Base-by-base conservation (phyloP, 2,329 filamentous ascomycete species). In the Lecanicillium sp. region DNA sequence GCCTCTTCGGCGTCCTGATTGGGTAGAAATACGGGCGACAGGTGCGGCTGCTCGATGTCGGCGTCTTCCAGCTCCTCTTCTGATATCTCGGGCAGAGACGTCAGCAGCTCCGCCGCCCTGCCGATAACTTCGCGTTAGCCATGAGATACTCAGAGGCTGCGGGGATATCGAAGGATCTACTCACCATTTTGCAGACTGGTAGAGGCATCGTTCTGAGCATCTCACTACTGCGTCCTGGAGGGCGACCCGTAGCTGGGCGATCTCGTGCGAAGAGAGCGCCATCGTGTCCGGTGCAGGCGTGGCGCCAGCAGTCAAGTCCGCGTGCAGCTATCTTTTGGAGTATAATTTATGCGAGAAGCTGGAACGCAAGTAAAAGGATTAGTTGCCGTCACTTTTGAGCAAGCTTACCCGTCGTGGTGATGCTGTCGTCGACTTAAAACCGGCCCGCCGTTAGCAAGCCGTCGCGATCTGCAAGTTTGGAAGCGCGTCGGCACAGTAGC, bases 181-280 rank as follows among this genome's bases (percentile, higher is more conserved):
- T 49, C 64, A 95, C 93, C 93, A 98, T 81, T 97, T 97, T 23
- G 93, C 85, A 6, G 91, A 93, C 60, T 96, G 90, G 62, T 96
- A 97, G 11, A 98, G 78, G 65, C 93, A 95, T 64, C 93, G 77
- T 64, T 98, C 93, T 1, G 90, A 95, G 70, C 90, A 97, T 62
- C 90, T 90, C 20, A 93, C 77, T 3, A 93, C 84, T 24, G 91
- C 89, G 60, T 90, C 85, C 64, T 95, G 88, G 36, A 96, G 75
- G 27, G 87, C 81, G 30, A 76, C 77, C 60, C 85, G 81, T 52
- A 94, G 73, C 61, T 89, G 84, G 43, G 72, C 68, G 37, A 75
- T 71, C 52, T 83, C 79, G 52, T 75, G 69, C 46, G 74, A 67
- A 50, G 71, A 79, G 51, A 83, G 70, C 50, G 69, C 67, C 78